These are phyloP conservation scores for Groenewaldozyma auringiensis DNA, from an alignment of 1,139 yeast species.

Conservation along the genomic window DNA sequence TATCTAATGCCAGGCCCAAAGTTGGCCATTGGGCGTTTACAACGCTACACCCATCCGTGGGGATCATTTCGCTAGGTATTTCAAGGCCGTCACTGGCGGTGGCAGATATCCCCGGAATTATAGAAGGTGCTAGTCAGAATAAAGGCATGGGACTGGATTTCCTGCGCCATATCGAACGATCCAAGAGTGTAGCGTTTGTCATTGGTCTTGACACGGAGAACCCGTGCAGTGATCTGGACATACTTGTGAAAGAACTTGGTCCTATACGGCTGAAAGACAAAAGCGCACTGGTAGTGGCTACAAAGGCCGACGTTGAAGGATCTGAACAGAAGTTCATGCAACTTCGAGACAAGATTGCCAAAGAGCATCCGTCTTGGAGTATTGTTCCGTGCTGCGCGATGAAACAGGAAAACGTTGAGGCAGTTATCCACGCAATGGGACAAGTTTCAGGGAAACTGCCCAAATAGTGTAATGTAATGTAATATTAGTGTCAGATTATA, in stretches of 20 bases:
- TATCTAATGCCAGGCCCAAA: slow-evolving; percentile 80
- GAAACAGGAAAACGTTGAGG: slow-evolving; percentile 61
- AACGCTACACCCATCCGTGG: slow-evolving; percentile 84
- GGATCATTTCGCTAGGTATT: slow-evolving; percentile 65
- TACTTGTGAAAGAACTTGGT: slow-evolving; percentile 66
- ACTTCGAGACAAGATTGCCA: slow-evolving; percentile 13
- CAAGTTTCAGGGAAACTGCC: slow-evolving; percentile 42
- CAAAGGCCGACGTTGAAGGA: slow-evolving; percentile 74
- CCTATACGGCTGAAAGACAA: slow-evolving; percentile 49
- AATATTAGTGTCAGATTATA: not conserved
- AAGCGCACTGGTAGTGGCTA: slow-evolving; percentile 68
- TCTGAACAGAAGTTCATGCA: slow-evolving; percentile 37
- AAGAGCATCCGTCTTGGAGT: slow-evolving; percentile 45
- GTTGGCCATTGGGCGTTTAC: slow-evolving; percentile 98
- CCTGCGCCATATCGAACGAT: slow-evolving; percentile 83
- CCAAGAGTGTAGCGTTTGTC: slow-evolving; percentile 84
- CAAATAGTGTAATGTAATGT: slow-evolving; percentile 6
- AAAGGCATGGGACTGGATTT: slow-evolving; percentile 93
- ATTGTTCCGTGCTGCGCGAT: slow-evolving; percentile 80
- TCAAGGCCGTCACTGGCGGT: slow-evolving; percentile 73
- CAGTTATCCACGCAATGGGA: slow-evolving; percentile 64
- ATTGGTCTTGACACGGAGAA: slow-evolving; percentile 57
- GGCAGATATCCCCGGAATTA: slow-evolving; percentile 95
- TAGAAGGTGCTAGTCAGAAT: slow-evolving; percentile 71
- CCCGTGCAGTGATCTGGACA: slow-evolving; percentile 57